A percentile compares a stretch with the other conserved stretches of the same genome.
phyloP scores from a whole-genome alignment of 441 rosid species.

The Lepidium campestre region DNA sequence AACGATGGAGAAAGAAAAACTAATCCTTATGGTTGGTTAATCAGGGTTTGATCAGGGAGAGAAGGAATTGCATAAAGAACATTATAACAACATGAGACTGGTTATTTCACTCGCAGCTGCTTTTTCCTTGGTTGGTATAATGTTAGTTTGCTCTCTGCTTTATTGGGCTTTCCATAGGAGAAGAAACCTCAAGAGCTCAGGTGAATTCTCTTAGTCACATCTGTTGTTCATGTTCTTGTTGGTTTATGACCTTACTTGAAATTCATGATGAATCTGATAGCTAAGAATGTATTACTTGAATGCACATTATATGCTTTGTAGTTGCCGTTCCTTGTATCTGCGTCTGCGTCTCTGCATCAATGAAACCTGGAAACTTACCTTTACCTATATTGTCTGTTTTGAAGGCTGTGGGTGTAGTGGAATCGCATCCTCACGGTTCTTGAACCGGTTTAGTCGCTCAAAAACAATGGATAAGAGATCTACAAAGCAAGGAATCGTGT shows the following conservation, averaged over 20 bases:
- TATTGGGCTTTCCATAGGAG: slow-evolving; percentile 48
- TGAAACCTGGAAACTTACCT: slow-evolving; percentile 1
- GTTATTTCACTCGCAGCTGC: slow-evolving; percentile 47
- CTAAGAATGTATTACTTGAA: background rate
- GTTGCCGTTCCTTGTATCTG: background rate
- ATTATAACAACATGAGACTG: slow-evolving; percentile 42
- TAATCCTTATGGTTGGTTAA: background rate
- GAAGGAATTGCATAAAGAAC: slow-evolving; percentile 36
- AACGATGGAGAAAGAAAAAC: background rate
- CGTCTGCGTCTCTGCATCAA: background rate
- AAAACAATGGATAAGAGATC: slow-evolving; percentile 40
- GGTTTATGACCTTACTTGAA: background rate
- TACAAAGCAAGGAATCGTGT: slow-evolving; percentile 42
- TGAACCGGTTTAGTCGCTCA: slow-evolving; percentile 44
- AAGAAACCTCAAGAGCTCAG: slow-evolving; percentile 40
- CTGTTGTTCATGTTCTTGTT: slow-evolving; percentile 9
- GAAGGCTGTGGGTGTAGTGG: slow-evolving; percentile 43
- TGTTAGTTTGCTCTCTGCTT: slow-evolving; percentile 39
- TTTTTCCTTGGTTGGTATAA: slow-evolving; percentile 45
- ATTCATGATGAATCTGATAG: background rate
- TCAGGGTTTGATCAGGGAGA: slow-evolving; percentile 44
- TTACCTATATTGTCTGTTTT: slow-evolving; percentile 11
- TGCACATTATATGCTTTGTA: background rate
- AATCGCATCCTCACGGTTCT: slow-evolving; percentile 39
- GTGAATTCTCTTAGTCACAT: slow-evolving; percentile 19